phyloP scores from a whole-genome alignment of 2,329 filamentous ascomycete genomes.

The Geosmithia morbida region DNA sequence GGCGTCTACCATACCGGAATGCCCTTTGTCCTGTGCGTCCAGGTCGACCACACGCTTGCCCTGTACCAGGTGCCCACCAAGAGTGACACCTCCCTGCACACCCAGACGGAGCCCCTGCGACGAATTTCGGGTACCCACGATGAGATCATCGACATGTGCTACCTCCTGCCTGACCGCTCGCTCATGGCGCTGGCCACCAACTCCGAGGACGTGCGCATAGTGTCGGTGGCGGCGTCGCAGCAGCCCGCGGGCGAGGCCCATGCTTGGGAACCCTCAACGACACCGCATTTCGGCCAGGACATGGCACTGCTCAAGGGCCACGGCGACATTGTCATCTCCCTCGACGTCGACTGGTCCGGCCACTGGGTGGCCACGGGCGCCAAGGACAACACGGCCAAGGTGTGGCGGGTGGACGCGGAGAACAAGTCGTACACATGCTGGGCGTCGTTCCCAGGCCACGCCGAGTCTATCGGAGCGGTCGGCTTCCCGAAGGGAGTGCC shows the following conservation, averaged over 20 bases:
- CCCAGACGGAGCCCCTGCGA: constrained; percentile 40
- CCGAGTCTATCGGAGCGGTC: constrained; percentile 85
- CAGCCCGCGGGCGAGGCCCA: constrained; percentile 3
- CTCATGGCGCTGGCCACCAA: constrained; percentile 87
- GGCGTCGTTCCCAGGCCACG: constrained; percentile 76
- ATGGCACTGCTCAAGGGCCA: constrained; percentile 78
- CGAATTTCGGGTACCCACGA: constrained; percentile 94
- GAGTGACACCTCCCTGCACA: constrained; percentile 12
- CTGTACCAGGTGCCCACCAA: constrained; percentile 44
- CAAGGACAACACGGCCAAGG: constrained; percentile 86
- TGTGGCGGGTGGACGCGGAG: constrained; percentile 75
- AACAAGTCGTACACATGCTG: constrained; percentile 67
- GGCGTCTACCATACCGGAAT: constrained; percentile 52
- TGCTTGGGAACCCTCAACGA: constrained; percentile 10
- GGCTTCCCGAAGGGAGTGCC: constrained; percentile 62
- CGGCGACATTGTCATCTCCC: constrained; percentile 86
- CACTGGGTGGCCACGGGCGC: constrained; percentile 93
- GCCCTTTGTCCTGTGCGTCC: constrained; percentile 64
- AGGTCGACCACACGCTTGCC: constrained; percentile 78
- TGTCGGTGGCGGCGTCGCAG: constrained; percentile 46
- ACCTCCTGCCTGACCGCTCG: constrained; percentile 66
- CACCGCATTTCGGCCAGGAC: constrained; percentile 75
- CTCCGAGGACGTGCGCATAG: constrained; percentile 78
- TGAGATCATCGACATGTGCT: constrained; percentile 90
- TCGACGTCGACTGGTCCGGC: constrained; percentile 93